Percentiles rank a stretch among this genome's conserved stretches.
These are phyloP conservation scores for Gelatoporia subvermispora DNA, from an alignment of 768 basidiomycete genomes.

Conservation along the genomic window DNA sequence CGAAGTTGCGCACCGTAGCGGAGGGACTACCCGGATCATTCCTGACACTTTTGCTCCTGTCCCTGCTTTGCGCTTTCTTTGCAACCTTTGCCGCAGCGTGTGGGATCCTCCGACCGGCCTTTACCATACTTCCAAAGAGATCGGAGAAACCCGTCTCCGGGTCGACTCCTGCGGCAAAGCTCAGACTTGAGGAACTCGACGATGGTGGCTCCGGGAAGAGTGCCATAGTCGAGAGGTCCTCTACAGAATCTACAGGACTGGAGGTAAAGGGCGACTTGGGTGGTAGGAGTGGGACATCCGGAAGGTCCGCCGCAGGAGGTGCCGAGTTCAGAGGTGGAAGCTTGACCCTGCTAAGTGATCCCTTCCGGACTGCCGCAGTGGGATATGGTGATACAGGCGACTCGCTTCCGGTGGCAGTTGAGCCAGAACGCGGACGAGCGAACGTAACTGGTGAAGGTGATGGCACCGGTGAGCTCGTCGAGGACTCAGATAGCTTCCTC, in stretches of 20 bases:
- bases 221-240: conserved; percentile 13
- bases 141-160: conserved; percentile 6
- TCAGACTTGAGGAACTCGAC: conserved; percentile 21
- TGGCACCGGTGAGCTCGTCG: conserved; percentile 5
- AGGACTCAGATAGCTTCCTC: conserved; percentile 17
- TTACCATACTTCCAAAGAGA: conserved; percentile 11
- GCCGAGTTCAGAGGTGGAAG: conserved; percentile 18
- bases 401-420: conserved; percentile 7
- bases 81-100: too few relatives aligned
- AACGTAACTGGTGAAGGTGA: conserved; percentile 10
- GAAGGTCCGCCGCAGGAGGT: conserved; percentile 21
- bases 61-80: too few relatives aligned
- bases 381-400: conserved; percentile 10
- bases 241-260: conserved; percentile 8
- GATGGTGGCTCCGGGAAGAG: conserved; percentile 19
- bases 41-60: background rate
- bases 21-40: conserved; percentile 7
- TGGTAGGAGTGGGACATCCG: conserved; percentile 8
- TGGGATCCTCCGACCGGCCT: background rate
- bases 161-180: conserved; percentile 21
- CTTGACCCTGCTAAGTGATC: conserved; percentile 17
- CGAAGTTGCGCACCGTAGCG: conserved; percentile 3
- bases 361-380: conserved; percentile 20
- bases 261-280: conserved; percentile 12
- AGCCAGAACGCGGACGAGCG: conserved; percentile 10